Evolutionary conservation across 129 eudicot genomes (phyloP).

Genomic region (Lactuca saligna): DNA sequence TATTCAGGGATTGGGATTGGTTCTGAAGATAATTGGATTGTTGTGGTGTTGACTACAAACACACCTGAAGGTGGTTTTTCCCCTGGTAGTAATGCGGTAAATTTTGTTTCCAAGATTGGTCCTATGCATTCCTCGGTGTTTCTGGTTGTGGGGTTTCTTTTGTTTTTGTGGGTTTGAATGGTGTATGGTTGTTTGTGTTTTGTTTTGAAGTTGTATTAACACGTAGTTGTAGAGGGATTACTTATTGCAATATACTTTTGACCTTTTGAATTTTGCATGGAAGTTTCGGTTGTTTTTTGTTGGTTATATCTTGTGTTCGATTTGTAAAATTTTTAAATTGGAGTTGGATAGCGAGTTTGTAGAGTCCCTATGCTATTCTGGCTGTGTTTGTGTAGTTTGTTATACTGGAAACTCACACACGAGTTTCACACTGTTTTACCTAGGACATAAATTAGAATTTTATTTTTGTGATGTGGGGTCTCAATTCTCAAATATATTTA

Average conservation of each 20-base stretch:
- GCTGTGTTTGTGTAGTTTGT: no score
- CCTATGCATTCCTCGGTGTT: conserved; percentile 14
- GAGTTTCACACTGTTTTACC: no score
- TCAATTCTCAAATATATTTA: no score
- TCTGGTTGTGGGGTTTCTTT: conserved; percentile 34
- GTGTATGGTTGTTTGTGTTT: conserved; percentile 3
- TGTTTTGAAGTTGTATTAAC: conserved; percentile 17
- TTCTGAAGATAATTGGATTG: conserved; percentile 72
- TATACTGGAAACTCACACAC: no score
- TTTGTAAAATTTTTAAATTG: background rate
- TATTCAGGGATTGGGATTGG: conserved; percentile 76
- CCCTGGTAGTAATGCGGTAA: conserved; percentile 35
- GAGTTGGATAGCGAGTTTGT: background rate
- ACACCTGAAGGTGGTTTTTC: conserved; percentile 60
- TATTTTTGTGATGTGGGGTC: no score
- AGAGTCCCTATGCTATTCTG: no score
- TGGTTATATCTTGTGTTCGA: background rate
- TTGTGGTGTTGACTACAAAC: conserved; percentile 72
- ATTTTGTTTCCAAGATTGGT: conserved; percentile 31
- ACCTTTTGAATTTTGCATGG: conserved; percentile 19
- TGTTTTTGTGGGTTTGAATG: conserved; percentile 35
- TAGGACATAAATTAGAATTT: background rate
- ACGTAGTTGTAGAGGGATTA: conserved; percentile 19
- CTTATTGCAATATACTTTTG: conserved; percentile 18
- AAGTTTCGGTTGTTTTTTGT: conserved; percentile 9